phyloP scores from a whole-genome alignment of 495 filamentous ascomycete genomes.

The Pseudoneurospora amorphoporcata region DNA sequence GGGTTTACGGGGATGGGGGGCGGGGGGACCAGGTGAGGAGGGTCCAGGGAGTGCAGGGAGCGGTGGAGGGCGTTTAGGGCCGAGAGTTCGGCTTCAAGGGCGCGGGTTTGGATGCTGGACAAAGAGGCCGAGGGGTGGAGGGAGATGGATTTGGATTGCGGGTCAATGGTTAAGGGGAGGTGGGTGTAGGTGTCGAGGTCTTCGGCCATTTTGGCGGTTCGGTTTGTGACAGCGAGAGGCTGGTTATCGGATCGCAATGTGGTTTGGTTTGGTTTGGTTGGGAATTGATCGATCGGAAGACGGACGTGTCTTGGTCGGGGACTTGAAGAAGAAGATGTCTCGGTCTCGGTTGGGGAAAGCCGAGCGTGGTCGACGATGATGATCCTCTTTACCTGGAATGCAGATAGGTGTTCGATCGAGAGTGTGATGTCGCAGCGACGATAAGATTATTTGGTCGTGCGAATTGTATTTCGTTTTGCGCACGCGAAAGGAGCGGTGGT shows the following conservation, averaged over 20 bases:
- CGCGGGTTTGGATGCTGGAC: conserved; percentile 4
- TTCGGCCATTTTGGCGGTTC: conserved; percentile 37
- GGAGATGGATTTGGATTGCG: conserved; percentile 54
- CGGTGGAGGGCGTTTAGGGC: conserved; percentile 68
- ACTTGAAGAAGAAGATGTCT: neutral
- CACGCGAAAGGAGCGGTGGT: neutral
- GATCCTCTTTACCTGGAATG: neutral
- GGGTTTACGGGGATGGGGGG: conserved; percentile 75
- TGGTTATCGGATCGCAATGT: too few relatives aligned
- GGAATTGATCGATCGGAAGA: neutral
- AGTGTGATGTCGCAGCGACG: neutral
- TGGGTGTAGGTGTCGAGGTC: conserved; percentile 66
- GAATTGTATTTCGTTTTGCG: neutral
- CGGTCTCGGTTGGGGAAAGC: neutral
- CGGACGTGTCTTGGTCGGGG: neutral
- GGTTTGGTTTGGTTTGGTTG: neutral
- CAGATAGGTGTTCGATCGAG: neutral
- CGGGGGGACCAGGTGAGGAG: conserved; percentile 50
- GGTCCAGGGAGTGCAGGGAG: conserved; percentile 49
- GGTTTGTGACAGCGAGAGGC: conserved; percentile 2
- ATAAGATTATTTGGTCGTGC: neutral
- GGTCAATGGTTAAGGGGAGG: conserved; percentile 72
- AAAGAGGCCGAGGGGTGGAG: conserved; percentile 13
- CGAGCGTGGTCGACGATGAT: neutral
- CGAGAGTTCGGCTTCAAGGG: conserved; percentile 54